Evolutionary conservation across 139 green algal species (phyloP).

Genomic region (Desmodesmus armatus): DNA sequence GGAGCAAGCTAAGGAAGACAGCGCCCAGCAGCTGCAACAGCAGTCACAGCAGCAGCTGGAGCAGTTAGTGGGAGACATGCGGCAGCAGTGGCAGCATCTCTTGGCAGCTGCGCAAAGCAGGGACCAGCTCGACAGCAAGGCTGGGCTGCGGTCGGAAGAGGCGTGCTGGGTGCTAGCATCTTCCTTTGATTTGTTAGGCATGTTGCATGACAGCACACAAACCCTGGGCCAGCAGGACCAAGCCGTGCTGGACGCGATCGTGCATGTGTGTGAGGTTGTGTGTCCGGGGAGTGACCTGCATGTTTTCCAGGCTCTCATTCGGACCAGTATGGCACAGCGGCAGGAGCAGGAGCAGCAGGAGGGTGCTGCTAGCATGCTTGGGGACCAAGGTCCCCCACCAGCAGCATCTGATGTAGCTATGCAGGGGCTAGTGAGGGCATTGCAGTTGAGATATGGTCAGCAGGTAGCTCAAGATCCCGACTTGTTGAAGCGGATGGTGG

Average conservation of each 20-base stretch:
- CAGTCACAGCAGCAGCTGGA: slow-evolving; percentile 18
- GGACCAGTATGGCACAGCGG: slow-evolving; percentile 14
- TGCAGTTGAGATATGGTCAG: slow-evolving; percentile 19
- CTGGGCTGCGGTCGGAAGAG: not conserved
- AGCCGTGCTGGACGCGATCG: not conserved
- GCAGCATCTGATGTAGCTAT: not conserved
- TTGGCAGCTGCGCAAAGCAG: not conserved
- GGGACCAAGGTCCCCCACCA: not conserved
- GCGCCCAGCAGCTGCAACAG: not conserved
- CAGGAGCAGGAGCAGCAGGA: not conserved
- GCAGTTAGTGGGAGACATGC: slow-evolving; percentile 7
- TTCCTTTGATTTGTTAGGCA: slow-evolving; percentile 29
- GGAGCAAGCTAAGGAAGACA: not conserved
- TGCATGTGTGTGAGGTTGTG: not conserved
- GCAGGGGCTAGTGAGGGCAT: not conserved
- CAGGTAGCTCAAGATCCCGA: slow-evolving; percentile 12
- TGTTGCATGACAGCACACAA: slow-evolving; percentile 1
- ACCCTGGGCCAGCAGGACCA: not conserved
- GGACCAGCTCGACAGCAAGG: slow-evolving; percentile 16
- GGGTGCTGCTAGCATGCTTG: not conserved
- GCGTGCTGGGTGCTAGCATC: not conserved
- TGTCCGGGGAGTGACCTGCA: slow-evolving; percentile 32
- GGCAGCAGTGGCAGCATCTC: slow-evolving; percentile 5
- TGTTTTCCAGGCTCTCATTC: slow-evolving; percentile 15
- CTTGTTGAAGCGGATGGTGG: slow-evolving; percentile 7